Conservation (phyloP, 768 basidiomycete genomes). For the Serendipita vermifera region DNA sequence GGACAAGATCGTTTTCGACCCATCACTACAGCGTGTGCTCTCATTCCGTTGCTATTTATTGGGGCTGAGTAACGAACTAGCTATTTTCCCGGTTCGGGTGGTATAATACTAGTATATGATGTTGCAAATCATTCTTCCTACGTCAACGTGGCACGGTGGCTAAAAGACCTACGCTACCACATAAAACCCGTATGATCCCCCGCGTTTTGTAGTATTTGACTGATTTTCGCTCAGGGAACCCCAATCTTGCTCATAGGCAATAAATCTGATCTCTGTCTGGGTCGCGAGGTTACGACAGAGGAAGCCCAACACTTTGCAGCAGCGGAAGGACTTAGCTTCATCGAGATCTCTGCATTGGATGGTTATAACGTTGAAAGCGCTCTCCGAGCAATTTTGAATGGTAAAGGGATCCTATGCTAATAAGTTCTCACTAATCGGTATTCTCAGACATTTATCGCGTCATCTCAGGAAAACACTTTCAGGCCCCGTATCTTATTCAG, state of each 20-base stretch:
- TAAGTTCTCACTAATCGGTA: not conserved
- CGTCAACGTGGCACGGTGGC: slow-evolving; percentile 86
- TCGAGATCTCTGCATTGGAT: slow-evolving; percentile 99
- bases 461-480: slow-evolving; percentile 89
- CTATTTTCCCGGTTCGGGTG: slow-evolving; percentile 95
- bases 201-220: not conserved
- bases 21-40: slow-evolving; percentile 33
- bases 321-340: slow-evolving; percentile 86
- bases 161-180: slow-evolving; percentile 94
- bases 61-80: slow-evolving; percentile 27
- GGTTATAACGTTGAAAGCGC: slow-evolving; percentile 95
- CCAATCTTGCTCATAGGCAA: slow-evolving; percentile 96
- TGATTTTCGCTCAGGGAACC: slow-evolving; percentile 42
- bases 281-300: slow-evolving; percentile 91
- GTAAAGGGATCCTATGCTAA: slow-evolving; percentile 30
- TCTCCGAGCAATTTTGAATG: slow-evolving; percentile 92
- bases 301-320: slow-evolving; percentile 73
- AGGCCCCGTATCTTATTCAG: slow-evolving; percentile 67
- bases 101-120: slow-evolving; percentile 86
- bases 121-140: slow-evolving; percentile 92
- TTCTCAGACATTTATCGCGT: slow-evolving; percentile 88
- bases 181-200: slow-evolving; percentile 32
- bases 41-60: not conserved
- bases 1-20: slow-evolving; percentile 40
- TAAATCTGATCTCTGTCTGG: slow-evolving; percentile 98